A percentile compares a stretch with the other conserved stretches of the same genome.
phyloP scores from a whole-genome alignment of 2,329 filamentous ascomycete genomes.

The Botrytis deweyae region DNA sequence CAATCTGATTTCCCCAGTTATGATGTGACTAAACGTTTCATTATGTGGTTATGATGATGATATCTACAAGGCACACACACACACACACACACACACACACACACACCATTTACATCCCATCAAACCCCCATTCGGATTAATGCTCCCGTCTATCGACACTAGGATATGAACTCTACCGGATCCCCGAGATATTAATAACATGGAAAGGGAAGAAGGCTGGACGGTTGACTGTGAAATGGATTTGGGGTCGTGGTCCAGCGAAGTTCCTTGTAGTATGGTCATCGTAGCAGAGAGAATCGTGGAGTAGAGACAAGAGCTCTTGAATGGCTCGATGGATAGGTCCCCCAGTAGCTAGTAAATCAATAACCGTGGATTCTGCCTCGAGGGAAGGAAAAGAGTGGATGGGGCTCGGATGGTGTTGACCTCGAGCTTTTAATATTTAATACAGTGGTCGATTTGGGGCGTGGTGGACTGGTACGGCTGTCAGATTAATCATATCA shows the following conservation, averaged over 20 bases:
- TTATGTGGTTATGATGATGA: neutral
- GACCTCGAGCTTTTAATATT: neutral
- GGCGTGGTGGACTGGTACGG: neutral
- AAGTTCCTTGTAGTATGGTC: neutral
- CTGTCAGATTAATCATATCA: neutral
- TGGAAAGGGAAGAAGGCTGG: neutral
- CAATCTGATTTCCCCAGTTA: neutral
- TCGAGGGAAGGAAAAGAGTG: neutral
- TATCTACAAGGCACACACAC: neutral
- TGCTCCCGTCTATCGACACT: conserved; percentile 15
- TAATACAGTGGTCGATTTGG: neutral
- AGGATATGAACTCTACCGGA: neutral
- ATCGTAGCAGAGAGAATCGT: neutral
- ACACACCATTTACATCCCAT: neutral
- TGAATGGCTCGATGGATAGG: too few species aligned
- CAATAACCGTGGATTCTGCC: neutral
- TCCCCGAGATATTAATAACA: conserved; percentile 10
- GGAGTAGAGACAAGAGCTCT: neutral
- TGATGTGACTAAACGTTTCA: neutral
- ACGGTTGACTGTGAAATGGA: too few species aligned
- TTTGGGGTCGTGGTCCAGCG: neutral
- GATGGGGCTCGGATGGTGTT: too few species aligned
- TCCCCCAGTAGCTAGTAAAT: neutral
- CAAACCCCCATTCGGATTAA: conserved; percentile 16
- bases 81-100: too few species aligned